Conservation (phyloP, 441 rosid species). For the Pelargonium cotyledonis region DNA sequence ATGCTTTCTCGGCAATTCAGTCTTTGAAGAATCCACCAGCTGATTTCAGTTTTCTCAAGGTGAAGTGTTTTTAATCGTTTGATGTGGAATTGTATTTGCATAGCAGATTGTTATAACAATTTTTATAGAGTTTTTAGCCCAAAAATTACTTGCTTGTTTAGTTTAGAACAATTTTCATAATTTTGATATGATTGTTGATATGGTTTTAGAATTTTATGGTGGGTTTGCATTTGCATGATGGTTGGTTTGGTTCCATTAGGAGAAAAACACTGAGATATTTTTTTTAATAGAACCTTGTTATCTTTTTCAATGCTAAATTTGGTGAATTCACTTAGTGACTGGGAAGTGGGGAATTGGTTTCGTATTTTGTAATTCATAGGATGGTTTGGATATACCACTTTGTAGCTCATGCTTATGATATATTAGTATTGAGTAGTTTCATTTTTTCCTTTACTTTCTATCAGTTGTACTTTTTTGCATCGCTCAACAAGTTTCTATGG, state of each 20-base stretch:
- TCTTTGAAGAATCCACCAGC: slow-evolving; percentile 34
- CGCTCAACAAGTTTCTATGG: no score
- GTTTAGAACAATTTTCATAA: neutral
- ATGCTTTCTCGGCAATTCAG: slow-evolving; percentile 53
- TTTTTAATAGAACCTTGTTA: neutral
- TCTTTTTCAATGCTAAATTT: neutral
- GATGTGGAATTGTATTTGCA: no score
- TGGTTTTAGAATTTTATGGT: neutral
- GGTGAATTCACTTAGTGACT: neutral
- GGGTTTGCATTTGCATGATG: neutral
- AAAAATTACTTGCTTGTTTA: neutral
- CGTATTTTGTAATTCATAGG: neutral
- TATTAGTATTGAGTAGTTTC: neutral
- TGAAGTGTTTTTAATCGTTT: slow-evolving; percentile 6
- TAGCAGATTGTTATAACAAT: no score
- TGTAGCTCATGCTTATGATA: neutral
- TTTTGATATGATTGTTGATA: neutral
- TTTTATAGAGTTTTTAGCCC: no score
- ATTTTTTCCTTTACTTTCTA: neutral
- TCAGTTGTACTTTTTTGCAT: no score
- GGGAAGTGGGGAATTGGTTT: neutral
- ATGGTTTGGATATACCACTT: neutral
- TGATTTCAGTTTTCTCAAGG: slow-evolving; percentile 70
- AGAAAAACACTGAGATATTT: neutral
- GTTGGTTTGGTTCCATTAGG: neutral